Evolutionary conservation across 768 basidiomycete species (phyloP).

Genomic region (Podaxis sp.): DNA sequence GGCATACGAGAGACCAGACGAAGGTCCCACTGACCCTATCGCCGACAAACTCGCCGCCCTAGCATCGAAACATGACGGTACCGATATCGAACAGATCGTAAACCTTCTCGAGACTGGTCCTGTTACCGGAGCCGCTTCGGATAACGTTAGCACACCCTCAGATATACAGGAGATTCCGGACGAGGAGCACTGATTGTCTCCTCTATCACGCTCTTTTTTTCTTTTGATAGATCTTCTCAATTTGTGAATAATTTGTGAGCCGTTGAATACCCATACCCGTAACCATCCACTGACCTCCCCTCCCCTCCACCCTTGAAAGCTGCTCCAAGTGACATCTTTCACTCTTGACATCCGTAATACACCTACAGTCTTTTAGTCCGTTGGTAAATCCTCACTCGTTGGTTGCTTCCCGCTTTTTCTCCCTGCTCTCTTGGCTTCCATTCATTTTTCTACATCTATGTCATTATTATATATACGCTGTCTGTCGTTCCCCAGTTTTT

Average conservation of each 20-base stretch:
- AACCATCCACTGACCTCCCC: neutral
- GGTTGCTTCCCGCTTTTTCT: neutral
- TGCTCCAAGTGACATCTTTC: neutral
- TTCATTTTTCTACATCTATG: neutral
- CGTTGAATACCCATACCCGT: neutral
- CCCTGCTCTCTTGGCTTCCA: neutral
- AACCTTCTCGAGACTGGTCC: constrained; percentile 56
- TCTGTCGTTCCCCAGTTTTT: neutral
- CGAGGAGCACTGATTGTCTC: constrained; percentile 26
- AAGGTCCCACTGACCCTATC: constrained; percentile 6
- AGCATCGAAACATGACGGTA: constrained; percentile 21
- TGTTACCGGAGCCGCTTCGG: constrained; percentile 37
- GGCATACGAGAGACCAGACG: constrained; percentile 9
- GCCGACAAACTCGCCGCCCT: constrained; percentile 3
- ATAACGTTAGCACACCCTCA: constrained; percentile 52
- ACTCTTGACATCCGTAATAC: neutral
- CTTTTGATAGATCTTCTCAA: neutral
- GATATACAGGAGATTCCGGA: constrained; percentile 56
- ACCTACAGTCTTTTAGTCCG: neutral
- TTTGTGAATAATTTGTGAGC: neutral
- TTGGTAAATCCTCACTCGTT: neutral
- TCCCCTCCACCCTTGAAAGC: too few relatives aligned
- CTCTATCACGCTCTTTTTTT: constrained; percentile 10
- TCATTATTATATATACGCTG: neutral
- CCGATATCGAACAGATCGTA: constrained; percentile 65